Base-by-base conservation (phyloP, 2,329 filamentous ascomycete genomes). In the Cladophialophora bantiana region DNA sequence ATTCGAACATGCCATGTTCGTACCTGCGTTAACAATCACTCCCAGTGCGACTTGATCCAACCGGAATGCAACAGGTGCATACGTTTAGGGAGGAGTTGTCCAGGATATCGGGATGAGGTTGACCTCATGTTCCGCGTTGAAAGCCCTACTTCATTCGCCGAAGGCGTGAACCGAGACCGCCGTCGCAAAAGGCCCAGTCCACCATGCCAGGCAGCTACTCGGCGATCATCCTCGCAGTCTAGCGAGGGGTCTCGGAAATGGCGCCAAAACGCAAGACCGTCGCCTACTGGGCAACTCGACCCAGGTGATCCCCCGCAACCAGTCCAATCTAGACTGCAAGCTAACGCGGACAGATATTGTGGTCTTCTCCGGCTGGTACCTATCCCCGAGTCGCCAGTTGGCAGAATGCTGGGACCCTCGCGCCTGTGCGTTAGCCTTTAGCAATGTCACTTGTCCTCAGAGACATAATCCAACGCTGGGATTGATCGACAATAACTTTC, bases 71-170 rank as follows among this genome's bases (percentile, higher is more conserved):
- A 64, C 6, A 57, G 67, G 48, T 77, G 75, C 58, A 67, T 68
- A 56, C 74, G 72, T 12, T 50, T 70, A 7, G 68, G 68, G 7
- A 72, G 74, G 56, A 57, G 50, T 50, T 77, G 75, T 57, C 67
- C 70, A 10, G 76, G 75, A 0, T 77, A 77, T 64, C 75, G 76
- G 26, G 74, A 76, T 67, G 72, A 75, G 70, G 76, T 74, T 71
- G 73, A 75, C 12, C 68, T 77, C 0, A 57, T 77, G 31, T 77
- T 77, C 60, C 74, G 72, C 20, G 72, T 77, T 55, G 73, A 76
- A 42, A 75, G 61, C 55, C 45, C 50, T 13, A 26, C 55, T 18
- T 66, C 67, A 12, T 64, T 71, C 42, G 62, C 45, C 7, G 50
- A 62, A 3, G 20, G 54, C 13, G 57, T 32, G 7, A 69, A 32